Evolutionary conservation across 495 filamentous ascomycete genomes (phyloP), one percentile per base, ranked within the genome.

Genomic region (Penicillium angulare): DNA sequence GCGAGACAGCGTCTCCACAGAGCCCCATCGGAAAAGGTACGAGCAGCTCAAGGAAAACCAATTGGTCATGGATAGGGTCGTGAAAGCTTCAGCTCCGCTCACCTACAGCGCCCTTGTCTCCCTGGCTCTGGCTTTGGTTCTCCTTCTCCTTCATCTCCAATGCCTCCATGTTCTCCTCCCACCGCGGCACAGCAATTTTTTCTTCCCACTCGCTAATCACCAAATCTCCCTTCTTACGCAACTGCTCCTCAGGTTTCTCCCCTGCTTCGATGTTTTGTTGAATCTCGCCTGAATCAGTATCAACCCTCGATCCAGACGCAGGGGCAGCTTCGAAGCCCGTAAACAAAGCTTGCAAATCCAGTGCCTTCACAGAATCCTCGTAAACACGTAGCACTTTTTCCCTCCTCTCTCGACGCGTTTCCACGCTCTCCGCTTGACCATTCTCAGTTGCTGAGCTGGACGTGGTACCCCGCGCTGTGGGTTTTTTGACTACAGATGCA

Each of bases 311-410:
- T 16, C 33, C 36, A 21, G 44, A 32, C 12, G 38, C 41, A 9
- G 42, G 26, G 24, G 20, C 49, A 18, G 17, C 34, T 9, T 38
- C 50, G 10, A 47, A 78, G 76, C 86, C 68, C 1, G 76, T 79
- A 73, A 92, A 92, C 8, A 95, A 69, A 40, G 65, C 69, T 49
- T 78, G 73, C 18, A 86, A 73, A 29, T 68, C 69, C 48, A 96
- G 59, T 36, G 92, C 88, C 35, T 61, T 62, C 29, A 75, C 64
- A 8, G 87, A 89, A 12, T 74, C 53, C 15, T 63, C 61, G 32
- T 83, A 66, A 20, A 89, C 50, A 12, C 34, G 35, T 6, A 66
- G 61, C 0, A 81, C 38, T 41, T 68, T 52, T 38, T 68, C 69
- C 15, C 60, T 56, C 29, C 59, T 55, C 53, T 52, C 63, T 18